These are phyloP conservation scores for Cladosporium austrohemisphaericum DNA, from an alignment of 2,329 filamentous ascomycete genomes.

Conservation along the genomic window DNA sequence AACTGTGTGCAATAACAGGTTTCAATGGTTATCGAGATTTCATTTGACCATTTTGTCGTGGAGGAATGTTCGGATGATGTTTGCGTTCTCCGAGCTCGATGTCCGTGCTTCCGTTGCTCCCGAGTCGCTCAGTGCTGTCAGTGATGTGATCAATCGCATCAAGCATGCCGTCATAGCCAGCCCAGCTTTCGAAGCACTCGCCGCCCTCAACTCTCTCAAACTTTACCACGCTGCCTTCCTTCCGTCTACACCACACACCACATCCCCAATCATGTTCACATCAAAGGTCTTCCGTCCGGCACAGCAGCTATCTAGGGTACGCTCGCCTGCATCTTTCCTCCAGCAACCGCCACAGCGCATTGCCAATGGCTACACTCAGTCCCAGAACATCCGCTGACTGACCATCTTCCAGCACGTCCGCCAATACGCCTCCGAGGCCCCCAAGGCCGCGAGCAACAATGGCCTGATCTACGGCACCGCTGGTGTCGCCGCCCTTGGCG, in stretches of 20 bases:
- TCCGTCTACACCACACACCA: background rate
- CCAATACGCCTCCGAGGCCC: conserved; percentile 66
- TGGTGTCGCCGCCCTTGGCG: conserved; percentile 56
- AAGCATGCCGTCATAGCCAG: background rate
- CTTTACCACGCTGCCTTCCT: background rate
- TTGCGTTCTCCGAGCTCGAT: background rate
- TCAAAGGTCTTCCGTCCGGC: conserved; percentile 42
- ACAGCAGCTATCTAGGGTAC: conserved; percentile 34
- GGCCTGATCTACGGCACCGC: conserved; percentile 59
- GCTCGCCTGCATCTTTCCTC: conserved; percentile 16
- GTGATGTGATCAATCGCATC: background rate
- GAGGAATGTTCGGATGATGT: too few relatives aligned
- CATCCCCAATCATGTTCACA: conserved; percentile 39
- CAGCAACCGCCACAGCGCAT: background rate
- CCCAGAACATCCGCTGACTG: conserved; percentile 19
- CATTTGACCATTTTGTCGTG: too few relatives aligned
- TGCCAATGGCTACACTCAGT: conserved; percentile 2
- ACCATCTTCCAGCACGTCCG: conserved; percentile 53
- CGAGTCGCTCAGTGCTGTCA: too few relatives aligned
- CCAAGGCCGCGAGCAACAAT: conserved; percentile 55
- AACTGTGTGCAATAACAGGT: too few relatives aligned
- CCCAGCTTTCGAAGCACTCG: background rate
- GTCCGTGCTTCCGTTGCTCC: background rate
- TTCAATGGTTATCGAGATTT: too few relatives aligned
- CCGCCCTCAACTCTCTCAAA: background rate